Evolutionary conservation across 2,329 filamentous ascomycete species (phyloP).

Genomic region (Pseudofabraea citricarpa): DNA sequence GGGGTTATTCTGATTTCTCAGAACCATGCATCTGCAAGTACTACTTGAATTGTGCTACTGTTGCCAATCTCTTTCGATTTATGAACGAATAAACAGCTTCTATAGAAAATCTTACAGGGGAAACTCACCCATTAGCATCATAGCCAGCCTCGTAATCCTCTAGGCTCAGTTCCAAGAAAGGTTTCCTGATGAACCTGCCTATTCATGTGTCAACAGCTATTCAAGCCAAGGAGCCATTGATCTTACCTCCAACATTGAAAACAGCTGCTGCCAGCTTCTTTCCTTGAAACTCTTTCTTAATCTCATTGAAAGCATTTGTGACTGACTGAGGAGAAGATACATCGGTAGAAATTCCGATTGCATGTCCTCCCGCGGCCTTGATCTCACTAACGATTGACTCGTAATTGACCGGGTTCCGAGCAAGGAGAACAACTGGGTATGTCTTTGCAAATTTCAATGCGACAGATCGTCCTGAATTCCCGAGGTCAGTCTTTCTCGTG

Average conservation of each 20-base stretch:
- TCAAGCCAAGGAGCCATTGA: background rate
- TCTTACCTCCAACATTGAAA: slow-evolving; percentile 57
- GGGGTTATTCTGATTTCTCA: no score
- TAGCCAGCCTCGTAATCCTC: slow-evolving; percentile 46
- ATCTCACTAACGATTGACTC: slow-evolving; percentile 65
- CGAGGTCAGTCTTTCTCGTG: slow-evolving; percentile 1
- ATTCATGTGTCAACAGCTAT: background rate
- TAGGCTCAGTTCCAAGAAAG: slow-evolving; percentile 51
- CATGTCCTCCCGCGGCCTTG: slow-evolving; percentile 59
- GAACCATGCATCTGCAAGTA: no score
- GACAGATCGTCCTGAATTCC: slow-evolving; percentile 35
- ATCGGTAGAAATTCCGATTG: slow-evolving; percentile 66
- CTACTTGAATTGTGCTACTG: no score
- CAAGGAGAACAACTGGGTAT: slow-evolving; percentile 73
- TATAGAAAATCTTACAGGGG: no score
- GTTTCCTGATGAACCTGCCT: slow-evolving; percentile 42
- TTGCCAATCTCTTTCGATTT: no score
- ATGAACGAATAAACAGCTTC: no score
- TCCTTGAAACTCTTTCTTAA: slow-evolving; percentile 53
- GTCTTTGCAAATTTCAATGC: slow-evolving; percentile 55
- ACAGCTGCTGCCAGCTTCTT: slow-evolving; percentile 58
- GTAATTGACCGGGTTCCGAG: slow-evolving; percentile 62
- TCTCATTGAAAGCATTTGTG: slow-evolving; percentile 55
- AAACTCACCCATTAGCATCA: slow-evolving; percentile 43
- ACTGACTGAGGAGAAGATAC: slow-evolving; percentile 48